phyloP scores from a whole-genome alignment of 345 rosid species.

The Ailanthus altissimus region DNA sequence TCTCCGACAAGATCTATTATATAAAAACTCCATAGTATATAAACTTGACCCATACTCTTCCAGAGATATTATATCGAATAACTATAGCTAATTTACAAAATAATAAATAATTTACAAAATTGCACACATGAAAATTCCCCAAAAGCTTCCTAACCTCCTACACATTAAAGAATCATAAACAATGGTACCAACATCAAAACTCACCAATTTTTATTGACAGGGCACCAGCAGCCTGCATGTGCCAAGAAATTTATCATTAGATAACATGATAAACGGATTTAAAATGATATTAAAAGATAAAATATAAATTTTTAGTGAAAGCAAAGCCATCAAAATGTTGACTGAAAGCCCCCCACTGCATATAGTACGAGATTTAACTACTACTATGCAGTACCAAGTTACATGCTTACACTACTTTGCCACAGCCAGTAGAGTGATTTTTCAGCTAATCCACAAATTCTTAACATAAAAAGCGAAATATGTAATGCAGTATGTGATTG shows the following conservation, averaged over 20 bases:
- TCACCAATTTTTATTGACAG: conserved; percentile 91
- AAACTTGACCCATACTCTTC: not conserved
- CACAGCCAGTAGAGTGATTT: not conserved
- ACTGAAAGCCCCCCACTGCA: not conserved
- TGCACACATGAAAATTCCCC: not conserved
- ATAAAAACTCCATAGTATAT: not conserved
- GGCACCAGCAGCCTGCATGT: conserved; percentile 91
- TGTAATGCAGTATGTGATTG: not conserved
- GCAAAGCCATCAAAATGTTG: not conserved
- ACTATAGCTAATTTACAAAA: not conserved
- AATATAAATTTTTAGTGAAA: not conserved
- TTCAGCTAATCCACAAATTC: not conserved
- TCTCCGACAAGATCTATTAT: not conserved
- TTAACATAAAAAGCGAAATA: not conserved
- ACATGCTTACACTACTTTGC: not conserved
- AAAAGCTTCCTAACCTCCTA: not conserved
- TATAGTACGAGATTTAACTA: not conserved
- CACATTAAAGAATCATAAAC: conserved; percentile 1
- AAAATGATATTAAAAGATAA: not conserved
- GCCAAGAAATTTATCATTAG: not conserved
- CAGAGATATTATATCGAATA: not conserved
- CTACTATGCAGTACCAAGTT: not conserved
- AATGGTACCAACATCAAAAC: conserved; percentile 30
- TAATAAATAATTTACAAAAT: not conserved
- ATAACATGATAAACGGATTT: not conserved